Conservation (phyloP, 2,329 filamentous ascomycete species). For the Botrytis paeoniae region DNA sequence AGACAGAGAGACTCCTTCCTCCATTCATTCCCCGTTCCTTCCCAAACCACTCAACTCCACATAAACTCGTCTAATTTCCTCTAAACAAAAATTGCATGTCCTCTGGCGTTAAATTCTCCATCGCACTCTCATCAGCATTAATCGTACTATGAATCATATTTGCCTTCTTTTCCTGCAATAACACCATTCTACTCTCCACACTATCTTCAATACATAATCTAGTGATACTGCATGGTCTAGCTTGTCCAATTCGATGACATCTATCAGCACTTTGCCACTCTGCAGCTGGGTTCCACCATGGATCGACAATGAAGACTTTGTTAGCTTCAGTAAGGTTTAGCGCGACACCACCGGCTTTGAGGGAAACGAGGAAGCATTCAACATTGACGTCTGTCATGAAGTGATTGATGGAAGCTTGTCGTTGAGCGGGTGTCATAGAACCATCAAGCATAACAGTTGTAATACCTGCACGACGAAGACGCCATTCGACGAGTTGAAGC, state of each 20-base stretch:
- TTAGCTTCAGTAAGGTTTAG: constrained; percentile 94
- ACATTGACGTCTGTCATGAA: constrained; percentile 96
- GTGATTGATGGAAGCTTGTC: constrained; percentile 89
- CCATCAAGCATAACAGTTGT: constrained; percentile 98
- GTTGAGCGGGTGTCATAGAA: constrained; percentile 91
- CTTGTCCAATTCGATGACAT: constrained; percentile 93
- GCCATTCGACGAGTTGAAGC: constrained; percentile 96
- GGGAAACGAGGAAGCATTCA: constrained; percentile 91
- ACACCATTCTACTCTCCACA: constrained; percentile 91
- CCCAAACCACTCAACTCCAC: neutral
- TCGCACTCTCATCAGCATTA: constrained; percentile 85
- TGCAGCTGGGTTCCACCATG: constrained; percentile 99
- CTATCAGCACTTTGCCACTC: constrained; percentile 98
- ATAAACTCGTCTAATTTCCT: constrained; percentile 48
- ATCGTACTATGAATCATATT: constrained; percentile 97
- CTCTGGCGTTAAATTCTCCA: constrained; percentile 85
- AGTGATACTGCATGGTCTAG: constrained; percentile 88
- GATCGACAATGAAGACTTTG: constrained; percentile 92
- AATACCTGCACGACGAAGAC: constrained; percentile 91
- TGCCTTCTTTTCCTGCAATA: constrained; percentile 97
- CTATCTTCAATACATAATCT: constrained; percentile 95
- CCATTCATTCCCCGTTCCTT: neutral
- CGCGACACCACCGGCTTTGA: constrained; percentile 94
- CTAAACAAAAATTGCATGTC: constrained; percentile 97
- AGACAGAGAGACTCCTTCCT: no score